Evolutionary conservation across 495 filamentous ascomycete genomes (phyloP), one percentile per base, ranked within the genome.

Genomic region (Apiosordaria backusii): DNA sequence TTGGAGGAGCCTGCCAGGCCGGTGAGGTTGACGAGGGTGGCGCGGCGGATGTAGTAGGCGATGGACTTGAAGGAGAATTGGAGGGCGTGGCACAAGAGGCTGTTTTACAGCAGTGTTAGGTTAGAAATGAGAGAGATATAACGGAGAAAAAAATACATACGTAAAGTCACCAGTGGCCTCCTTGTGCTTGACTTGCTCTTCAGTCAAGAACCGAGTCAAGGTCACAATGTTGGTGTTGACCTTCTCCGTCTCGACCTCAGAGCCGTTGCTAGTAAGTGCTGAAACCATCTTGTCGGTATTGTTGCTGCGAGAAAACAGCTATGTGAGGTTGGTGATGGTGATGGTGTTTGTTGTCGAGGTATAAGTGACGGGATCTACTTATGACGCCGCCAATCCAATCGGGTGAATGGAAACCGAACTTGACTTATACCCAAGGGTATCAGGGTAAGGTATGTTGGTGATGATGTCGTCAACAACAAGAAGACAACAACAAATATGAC

Each of bases 41-140:
- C 93, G 76, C 95, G 88, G 72, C 95, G 92, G 80, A 99, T 99
- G 83, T 97, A 99, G 86, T 98, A 97, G 70, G 95, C 94, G 79
- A 99, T 99, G 63, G 90, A 93, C 83, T 99, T 99, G 88, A 99
- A 99, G 71, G 95, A 91, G 85, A 97, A 98, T 81, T 98, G 96
- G 35, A 99, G 89, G 65, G 96, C 93, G 76, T 99, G 95, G 84
- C 92, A 97, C 63, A 99, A 87, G 24, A 99, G 87, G 72, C 93
- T 96, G 71, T 65, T 4, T 25, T 4, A 57, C n/a, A 57, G 4
- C 9, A 61, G n/a, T n/a, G n/a, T n/a, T n/a, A n/a, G n/a, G n/a
- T n/a, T n/a, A n/a, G 27, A 61, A 0, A 29, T 60, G 58, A 27
- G 9, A 29, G 15, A 62, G 62, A 27, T 18, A 40, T n/a, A 19